phyloP scores from a whole-genome alignment of 2,329 filamentous ascomycete genomes.

The Phoma sp. region DNA sequence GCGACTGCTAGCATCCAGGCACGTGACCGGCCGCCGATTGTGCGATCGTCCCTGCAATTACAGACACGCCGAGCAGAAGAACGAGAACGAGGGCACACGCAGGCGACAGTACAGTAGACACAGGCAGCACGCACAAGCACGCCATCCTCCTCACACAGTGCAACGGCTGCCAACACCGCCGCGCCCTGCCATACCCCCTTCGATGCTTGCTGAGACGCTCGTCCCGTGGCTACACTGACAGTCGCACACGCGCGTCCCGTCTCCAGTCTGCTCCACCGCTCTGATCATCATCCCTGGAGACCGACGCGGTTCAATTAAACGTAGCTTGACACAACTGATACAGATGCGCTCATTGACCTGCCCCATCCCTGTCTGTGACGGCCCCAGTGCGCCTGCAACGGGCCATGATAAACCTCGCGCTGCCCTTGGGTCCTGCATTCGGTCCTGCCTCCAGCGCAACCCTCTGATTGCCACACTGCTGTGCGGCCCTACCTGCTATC shows the following conservation, averaged over 20 bases:
- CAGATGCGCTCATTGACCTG: slow-evolving; percentile 25
- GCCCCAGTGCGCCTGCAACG: slow-evolving; percentile 22
- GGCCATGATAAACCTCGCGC: slow-evolving; percentile 24
- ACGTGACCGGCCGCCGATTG: background rate
- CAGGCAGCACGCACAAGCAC: background rate
- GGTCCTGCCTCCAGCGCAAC: slow-evolving; percentile 4
- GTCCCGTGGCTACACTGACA: slow-evolving; percentile 11
- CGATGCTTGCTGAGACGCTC: slow-evolving; percentile 1
- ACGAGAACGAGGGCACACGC: no score
- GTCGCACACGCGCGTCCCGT: slow-evolving; percentile 16
- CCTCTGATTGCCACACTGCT: background rate
- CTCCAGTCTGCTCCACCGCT: slow-evolving; percentile 18
- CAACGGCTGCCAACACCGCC: background rate
- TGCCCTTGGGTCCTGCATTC: slow-evolving; percentile 6
- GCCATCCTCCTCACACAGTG: background rate
- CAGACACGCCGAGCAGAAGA: background rate
- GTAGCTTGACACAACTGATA: slow-evolving; percentile 30
- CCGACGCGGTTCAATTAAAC: slow-evolving; percentile 15
- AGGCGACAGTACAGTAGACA: no score
- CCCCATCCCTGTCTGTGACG: slow-evolving; percentile 22
- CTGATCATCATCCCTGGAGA: slow-evolving; percentile 4
- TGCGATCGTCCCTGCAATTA: background rate
- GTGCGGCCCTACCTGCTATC: slow-evolving; percentile 3
- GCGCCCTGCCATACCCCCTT: slow-evolving; percentile 4
- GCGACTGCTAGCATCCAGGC: no score